These are phyloP conservation scores for Somion occarium DNA, from an alignment of 1,284 basidiomycete genomes.

Conservation along the genomic window DNA sequence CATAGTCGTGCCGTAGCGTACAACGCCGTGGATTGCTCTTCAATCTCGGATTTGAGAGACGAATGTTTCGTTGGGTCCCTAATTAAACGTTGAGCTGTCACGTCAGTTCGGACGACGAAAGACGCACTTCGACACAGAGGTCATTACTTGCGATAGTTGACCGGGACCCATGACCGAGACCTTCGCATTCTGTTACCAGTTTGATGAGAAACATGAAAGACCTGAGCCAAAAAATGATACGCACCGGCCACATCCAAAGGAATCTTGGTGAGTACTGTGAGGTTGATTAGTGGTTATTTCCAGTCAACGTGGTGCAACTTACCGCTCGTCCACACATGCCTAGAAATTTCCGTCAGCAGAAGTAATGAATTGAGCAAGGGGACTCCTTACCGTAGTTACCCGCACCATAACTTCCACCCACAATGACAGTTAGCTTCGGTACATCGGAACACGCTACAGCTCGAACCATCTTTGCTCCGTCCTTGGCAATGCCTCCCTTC, in stretches of 20 bases:
- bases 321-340: slow-evolving; percentile 90
- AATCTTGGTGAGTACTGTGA: slow-evolving; percentile 86
- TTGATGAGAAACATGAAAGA: slow-evolving; percentile 18
- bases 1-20: slow-evolving; percentile 89
- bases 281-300: slow-evolving; percentile 7
- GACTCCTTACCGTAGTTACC: slow-evolving; percentile 97
- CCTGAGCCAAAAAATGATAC: slow-evolving; percentile 26
- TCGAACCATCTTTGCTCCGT: slow-evolving; percentile 97
- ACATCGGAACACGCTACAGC: slow-evolving; percentile 94
- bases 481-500: slow-evolving; percentile 93
- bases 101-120: background rate
- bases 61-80: slow-evolving; percentile 77
- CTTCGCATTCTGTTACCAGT: slow-evolving; percentile 68
- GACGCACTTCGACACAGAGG: slow-evolving; percentile 75
- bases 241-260: slow-evolving; percentile 96
- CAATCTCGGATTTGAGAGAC: slow-evolving; percentile 76
- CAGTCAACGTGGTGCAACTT: slow-evolving; percentile 26
- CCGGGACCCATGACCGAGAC: slow-evolving; percentile 96
- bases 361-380: slow-evolving; percentile 23
- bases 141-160: slow-evolving; percentile 91
- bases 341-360: slow-evolving; percentile 38
- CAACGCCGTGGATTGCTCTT: slow-evolving; percentile 79
- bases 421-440: slow-evolving; percentile 89
- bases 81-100: slow-evolving; percentile 2
- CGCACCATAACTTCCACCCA: slow-evolving; percentile 94